phyloP scores from a whole-genome alignment of 176 grass and related monocot species.

The Oryza nivara region DNA sequence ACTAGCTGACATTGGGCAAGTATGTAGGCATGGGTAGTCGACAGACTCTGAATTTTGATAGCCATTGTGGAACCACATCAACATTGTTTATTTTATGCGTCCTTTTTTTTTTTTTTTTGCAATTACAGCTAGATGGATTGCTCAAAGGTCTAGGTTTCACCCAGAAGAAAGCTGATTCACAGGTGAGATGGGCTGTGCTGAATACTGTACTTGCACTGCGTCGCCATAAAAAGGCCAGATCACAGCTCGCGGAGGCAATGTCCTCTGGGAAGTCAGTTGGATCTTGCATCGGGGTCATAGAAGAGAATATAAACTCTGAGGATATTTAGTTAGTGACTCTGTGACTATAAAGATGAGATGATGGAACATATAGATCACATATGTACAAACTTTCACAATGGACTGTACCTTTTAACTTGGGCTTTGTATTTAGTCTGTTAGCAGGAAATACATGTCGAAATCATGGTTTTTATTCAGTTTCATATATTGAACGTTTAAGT shows the following conservation, averaged over 20 bases:
- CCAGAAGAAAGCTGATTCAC: slow-evolving; percentile 57
- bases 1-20: slow-evolving; percentile 68
- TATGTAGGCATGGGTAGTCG: neutral
- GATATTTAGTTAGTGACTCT: slow-evolving; percentile 37
- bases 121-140: slow-evolving; percentile 46
- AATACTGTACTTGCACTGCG: slow-evolving; percentile 46
- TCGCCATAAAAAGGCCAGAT: slow-evolving; percentile 51
- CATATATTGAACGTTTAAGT: no score
- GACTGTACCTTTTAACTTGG: neutral
- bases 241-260: slow-evolving; percentile 50
- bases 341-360: neutral
- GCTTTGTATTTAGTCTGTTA: neutral
- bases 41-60: neutral
- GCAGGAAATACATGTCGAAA: no score
- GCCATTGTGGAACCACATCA: neutral
- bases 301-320: slow-evolving; percentile 42
- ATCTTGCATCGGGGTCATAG: slow-evolving; percentile 48
- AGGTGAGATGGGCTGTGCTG: slow-evolving; percentile 57
- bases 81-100: neutral
- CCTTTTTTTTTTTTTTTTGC: neutral
- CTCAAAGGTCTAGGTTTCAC: slow-evolving; percentile 49
- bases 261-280: slow-evolving; percentile 47
- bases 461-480: no score
- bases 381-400: neutral
- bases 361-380: neutral